Percentiles rank a stretch among this genome's conserved stretches.
Conservation (phyloP, 2,329 filamentous ascomycete genomes). For the Aureobasidium zeae region DNA sequence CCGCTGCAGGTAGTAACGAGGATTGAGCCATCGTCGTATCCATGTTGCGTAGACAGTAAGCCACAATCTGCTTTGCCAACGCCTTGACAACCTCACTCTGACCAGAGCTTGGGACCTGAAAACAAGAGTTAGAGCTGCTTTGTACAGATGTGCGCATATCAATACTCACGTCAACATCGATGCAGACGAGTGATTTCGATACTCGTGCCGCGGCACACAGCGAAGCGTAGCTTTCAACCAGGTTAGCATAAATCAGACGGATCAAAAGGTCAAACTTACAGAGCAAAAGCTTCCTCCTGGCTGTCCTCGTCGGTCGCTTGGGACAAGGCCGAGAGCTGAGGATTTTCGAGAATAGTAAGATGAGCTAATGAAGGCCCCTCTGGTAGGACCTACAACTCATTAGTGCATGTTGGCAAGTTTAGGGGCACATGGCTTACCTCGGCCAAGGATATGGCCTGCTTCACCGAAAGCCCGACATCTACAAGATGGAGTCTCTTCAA, state of each 20-base stretch:
- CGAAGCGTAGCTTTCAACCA: no score
- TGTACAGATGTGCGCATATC: neutral
- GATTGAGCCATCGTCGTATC: constrained; percentile 64
- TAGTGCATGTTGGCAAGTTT: no score
- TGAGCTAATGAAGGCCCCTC: constrained; percentile 76
- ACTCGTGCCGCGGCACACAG: constrained; percentile 79
- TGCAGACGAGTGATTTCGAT: constrained; percentile 71
- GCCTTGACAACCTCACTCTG: constrained; percentile 89
- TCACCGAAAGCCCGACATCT: constrained; percentile 73
- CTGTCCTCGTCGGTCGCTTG: constrained; percentile 65
- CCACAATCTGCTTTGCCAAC: constrained; percentile 86
- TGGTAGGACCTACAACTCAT: constrained; percentile 52
- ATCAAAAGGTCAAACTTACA: no score
- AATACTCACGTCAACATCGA: constrained; percentile 66
- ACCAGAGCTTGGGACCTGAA: constrained; percentile 57
- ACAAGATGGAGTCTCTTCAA: constrained; percentile 80
- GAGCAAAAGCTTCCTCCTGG: constrained; percentile 87
- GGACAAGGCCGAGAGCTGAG: constrained; percentile 59
- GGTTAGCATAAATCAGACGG: no score
- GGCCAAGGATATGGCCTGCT: constrained; percentile 82
- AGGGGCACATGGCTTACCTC: constrained; percentile 39
- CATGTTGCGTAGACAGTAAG: constrained; percentile 87
- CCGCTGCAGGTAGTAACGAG: constrained; percentile 38
- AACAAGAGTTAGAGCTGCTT: constrained; percentile 3
- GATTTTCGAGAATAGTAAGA: constrained; percentile 77